phyloP scores from a whole-genome alignment of 2,329 filamentous ascomycete genomes.

The Fusarium sp. region DNA sequence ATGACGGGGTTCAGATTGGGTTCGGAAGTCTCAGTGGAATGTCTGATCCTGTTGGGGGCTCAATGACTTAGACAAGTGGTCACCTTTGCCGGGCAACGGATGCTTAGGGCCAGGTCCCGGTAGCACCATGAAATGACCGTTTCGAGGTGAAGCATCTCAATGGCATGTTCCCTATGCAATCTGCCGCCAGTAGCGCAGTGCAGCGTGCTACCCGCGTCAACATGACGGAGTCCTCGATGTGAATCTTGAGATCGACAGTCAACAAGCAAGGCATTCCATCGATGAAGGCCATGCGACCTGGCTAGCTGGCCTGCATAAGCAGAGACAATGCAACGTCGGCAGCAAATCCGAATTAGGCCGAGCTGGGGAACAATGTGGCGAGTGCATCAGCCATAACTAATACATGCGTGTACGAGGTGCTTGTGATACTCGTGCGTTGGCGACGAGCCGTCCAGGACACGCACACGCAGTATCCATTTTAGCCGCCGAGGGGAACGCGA shows the following conservation, averaged over 20 bases:
- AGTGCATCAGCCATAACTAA: slow-evolving; percentile 1
- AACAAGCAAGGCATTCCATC: neutral
- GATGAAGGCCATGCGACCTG: neutral
- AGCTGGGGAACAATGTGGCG: slow-evolving; percentile 24
- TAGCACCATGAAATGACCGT: neutral
- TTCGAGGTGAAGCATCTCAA: neutral
- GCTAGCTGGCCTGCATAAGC: neutral
- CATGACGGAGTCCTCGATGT: neutral
- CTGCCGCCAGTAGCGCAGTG: neutral
- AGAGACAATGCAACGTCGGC: neutral
- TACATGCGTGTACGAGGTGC: slow-evolving; percentile 7
- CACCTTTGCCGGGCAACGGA: slow-evolving; percentile 22
- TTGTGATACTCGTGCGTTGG: slow-evolving; percentile 22
- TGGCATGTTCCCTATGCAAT: slow-evolving; percentile 1
- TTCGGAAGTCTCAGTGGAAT: slow-evolving; percentile 17
- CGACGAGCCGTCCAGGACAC: slow-evolving; percentile 11
- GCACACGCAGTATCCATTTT: slow-evolving; percentile 12
- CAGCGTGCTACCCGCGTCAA: neutral
- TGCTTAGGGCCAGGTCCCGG: neutral
- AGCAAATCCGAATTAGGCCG: neutral
- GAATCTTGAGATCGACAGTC: neutral
- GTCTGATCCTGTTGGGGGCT: neutral
- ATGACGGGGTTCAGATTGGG: slow-evolving; percentile 21
- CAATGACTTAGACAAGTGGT: slow-evolving; percentile 12
- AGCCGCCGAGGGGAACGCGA: slow-evolving; percentile 15